Base-by-base conservation (phyloP, 176 grass and related monocot species). In the Cenchrus purpureus region DNA sequence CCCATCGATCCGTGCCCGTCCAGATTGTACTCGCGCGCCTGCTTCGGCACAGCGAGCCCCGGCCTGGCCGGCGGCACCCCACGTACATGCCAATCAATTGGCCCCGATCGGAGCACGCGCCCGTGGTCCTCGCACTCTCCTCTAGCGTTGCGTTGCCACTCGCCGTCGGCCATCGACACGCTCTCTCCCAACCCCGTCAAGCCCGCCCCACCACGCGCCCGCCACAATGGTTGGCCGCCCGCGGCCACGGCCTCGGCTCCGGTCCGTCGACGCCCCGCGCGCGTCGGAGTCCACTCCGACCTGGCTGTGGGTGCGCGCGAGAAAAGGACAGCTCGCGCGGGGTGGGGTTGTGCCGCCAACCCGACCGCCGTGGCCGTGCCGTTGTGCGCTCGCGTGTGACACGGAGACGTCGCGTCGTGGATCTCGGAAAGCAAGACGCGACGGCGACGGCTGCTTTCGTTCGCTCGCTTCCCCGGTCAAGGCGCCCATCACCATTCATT, bases 351-450 rank as follows among this genome's bases (percentile, higher is more conserved):
- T 14, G 13, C 3, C 13, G 51, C 4, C 37, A 40, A 40, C 37
- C 37, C 37, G 37, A 40, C 37, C 37, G 37, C 37, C 37, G 37
- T 40, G 37, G 54, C 15, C 51, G 63, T 40, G 2, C 29, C 62
- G 63, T 8, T 12, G 72, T 12, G 72, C 31, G 73, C 16, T n/a
- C 9, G 32, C 31, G 73, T 9, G 83, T 59, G 77, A 55, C 77
- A 90, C 69, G 78, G 79, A 58, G 45, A 1, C 74, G 80, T 79
- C 89, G 44, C 51, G 75, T 90, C 84, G 80, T 79, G 80, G 74
- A 74, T 90, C 84, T 61, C 20, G 79, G 57, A 86, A 73, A 60
- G 66, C 48, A 43, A 0, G 29, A 13, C 20, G 48, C 72, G 65
- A 80, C n/a, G 82, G 62, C 16, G 74, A 70, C 54, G 43, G 60